Evolutionary conservation across 179 eudicot genomes (phyloP), one percentile per base, ranked within the genome.

Genomic region (Sideroxylon spinosum): DNA sequence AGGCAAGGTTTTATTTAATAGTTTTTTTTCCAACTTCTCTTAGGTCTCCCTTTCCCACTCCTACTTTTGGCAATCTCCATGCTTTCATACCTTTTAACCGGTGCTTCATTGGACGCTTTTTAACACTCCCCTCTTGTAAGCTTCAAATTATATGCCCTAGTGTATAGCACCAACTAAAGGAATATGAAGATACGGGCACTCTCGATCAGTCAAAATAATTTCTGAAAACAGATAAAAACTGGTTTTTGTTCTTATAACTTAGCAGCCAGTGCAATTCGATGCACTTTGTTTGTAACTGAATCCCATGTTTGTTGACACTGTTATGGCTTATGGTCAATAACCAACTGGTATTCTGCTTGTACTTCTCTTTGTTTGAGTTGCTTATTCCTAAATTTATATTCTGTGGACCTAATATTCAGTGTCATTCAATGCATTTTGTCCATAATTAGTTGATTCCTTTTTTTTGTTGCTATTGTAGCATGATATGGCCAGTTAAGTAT

Each of bases 381-480:
- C 9, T 71, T 17, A 25, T 61, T 12, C 20, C 49, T 68, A 29
- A 55, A 16, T 37, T 71, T 70, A 29, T 14, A 50, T 26, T 37
- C 3, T 17, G 44, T 9, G 17, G 66, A 32, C 48, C 20, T 67
- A 55, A 8, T 71, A 22, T 52, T 6, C 60, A 25, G 75, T 37
- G 44, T 37, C 6, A 37, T 37, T 37, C 44, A 37, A 37, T 48
- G 0, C 23, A 20, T 22, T 70, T 22, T 8, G 14, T 0, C 16
- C 44, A 22, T 50, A 49, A 50, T 22, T 71, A 50, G 22, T 23
- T 71, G 74, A 25, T 25, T 72, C 46, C n/a, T 10, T 53, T 71
- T 71, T 16, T 14, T 71, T 71, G 75, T 14, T 71, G 52, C 22
- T 32, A 71, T 53, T 50, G 75, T 71, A 22, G 59, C 74, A 70